phyloP scores from a whole-genome alignment of 805 yeast species.

The Yueomyces sp. region DNA sequence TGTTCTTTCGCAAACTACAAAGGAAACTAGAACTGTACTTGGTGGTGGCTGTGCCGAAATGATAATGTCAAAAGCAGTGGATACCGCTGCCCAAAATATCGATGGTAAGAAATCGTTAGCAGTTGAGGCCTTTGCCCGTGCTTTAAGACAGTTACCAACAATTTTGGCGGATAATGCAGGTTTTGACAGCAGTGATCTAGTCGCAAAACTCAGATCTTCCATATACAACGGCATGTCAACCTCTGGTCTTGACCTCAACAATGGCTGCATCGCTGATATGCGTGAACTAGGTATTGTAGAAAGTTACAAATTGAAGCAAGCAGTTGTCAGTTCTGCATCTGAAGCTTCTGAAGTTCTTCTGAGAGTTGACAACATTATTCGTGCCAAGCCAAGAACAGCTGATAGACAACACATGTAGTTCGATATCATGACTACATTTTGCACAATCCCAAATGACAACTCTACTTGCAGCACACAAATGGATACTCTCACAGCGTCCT shows the following conservation, averaged over 20 bases:
- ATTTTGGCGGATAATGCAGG: slow-evolving; percentile 97
- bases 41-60: slow-evolving; percentile 95
- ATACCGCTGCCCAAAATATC: slow-evolving; percentile 79
- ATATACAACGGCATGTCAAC: slow-evolving; percentile 87
- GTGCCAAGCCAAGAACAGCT: slow-evolving; percentile 96
- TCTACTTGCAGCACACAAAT: no score
- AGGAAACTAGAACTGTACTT: slow-evolving; percentile 78
- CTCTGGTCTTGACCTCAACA: slow-evolving; percentile 78
- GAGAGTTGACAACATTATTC: slow-evolving; percentile 91
- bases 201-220: slow-evolving; percentile 70
- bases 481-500: no score
- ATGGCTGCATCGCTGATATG: slow-evolving; percentile 85
- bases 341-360: slow-evolving; percentile 95
- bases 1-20: slow-evolving; percentile 88
- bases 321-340: slow-evolving; percentile 91
- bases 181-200: slow-evolving; percentile 82
- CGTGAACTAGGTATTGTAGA: slow-evolving; percentile 87
- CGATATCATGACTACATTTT: no score
- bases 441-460: no score
- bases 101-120: slow-evolving; percentile 91
- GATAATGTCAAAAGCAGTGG: slow-evolving; percentile 96
- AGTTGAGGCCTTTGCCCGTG: slow-evolving; percentile 86
- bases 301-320: slow-evolving; percentile 79
- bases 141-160: slow-evolving; percentile 88
- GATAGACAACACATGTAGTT: not conserved